Conservation (phyloP, 2,329 filamentous ascomycete species). For the Alternaria sp. region DNA sequence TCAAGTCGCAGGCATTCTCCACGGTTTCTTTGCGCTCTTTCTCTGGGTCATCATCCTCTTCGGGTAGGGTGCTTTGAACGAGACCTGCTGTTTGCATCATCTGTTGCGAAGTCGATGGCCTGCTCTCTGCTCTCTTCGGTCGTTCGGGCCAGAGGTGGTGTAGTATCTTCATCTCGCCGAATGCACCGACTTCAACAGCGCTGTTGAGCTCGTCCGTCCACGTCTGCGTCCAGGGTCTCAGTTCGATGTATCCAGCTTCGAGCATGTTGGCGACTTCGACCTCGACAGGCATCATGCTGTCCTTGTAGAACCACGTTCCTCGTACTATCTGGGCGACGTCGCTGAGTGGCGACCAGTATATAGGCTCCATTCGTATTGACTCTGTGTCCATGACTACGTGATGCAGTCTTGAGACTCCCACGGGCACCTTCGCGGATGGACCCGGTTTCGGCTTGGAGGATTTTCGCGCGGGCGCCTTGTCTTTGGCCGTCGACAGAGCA, state of each 20-base stretch:
- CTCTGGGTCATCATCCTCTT: constrained; percentile 50
- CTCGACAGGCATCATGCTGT: constrained; percentile 90
- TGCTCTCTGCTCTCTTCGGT: constrained; percentile 60
- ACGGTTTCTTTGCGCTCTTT: constrained; percentile 52
- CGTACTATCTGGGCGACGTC: constrained; percentile 82
- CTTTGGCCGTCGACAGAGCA: constrained; percentile 37
- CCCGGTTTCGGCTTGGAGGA: constrained; percentile 35
- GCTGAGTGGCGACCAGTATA: constrained; percentile 96
- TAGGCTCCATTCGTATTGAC: constrained; percentile 80
- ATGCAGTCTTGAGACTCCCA: constrained; percentile 89
- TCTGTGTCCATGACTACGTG: constrained; percentile 77
- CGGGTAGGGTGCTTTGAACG: constrained; percentile 42
- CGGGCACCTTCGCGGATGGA: constrained; percentile 69
- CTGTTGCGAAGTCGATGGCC: constrained; percentile 47
- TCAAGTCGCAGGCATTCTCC: constrained; percentile 54
- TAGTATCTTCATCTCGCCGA: constrained; percentile 89
- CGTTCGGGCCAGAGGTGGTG: constrained; percentile 80
- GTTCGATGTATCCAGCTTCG: constrained; percentile 85
- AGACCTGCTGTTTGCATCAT: constrained; percentile 35
- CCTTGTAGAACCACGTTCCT: constrained; percentile 97
- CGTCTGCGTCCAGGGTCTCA: constrained; percentile 87
- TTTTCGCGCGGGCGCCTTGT: constrained; percentile 32
- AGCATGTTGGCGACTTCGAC: constrained; percentile 86
- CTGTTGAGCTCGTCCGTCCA: constrained; percentile 92
- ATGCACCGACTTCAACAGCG: constrained; percentile 85